Evolutionary conservation across 352 stramenopile genomes (phyloP).

Genomic region (Phytopythium chamaehyphon): DNA sequence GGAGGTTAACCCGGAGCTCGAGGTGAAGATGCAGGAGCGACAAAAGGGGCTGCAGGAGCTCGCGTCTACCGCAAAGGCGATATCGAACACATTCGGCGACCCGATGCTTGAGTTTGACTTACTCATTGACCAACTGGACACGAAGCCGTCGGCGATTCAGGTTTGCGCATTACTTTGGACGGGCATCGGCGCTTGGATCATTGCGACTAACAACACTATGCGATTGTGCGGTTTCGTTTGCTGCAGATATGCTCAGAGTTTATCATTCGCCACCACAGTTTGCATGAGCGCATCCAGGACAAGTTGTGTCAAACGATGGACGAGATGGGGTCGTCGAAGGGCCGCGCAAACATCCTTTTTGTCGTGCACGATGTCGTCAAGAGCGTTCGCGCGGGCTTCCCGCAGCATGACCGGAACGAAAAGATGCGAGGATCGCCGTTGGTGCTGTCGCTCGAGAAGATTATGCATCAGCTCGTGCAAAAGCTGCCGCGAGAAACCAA

Average conservation of each 20-base stretch:
- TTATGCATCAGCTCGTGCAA: conserved; percentile 59
- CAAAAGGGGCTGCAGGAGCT: conserved; percentile 83
- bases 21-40: conserved; percentile 69
- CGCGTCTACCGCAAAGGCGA: conserved; percentile 63
- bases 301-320: conserved; percentile 69
- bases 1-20: conserved; percentile 83
- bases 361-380: conserved; percentile 85
- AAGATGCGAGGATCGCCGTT: conserved; percentile 72
- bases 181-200: conserved; percentile 2
- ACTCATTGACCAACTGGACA: conserved; percentile 80
- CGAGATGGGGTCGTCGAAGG: conserved; percentile 57
- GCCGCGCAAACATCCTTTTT: conserved; percentile 73
- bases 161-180: conserved; percentile 22
- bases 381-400: conserved; percentile 57
- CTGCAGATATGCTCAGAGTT: conserved; percentile 77
- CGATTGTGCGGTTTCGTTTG: neutral
- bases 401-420: conserved; percentile 66
- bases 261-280: conserved; percentile 73
- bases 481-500: conserved; percentile 51
- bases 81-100: conserved; percentile 77
- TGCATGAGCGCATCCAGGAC: conserved; percentile 64
- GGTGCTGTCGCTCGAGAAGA: conserved; percentile 61
- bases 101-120: conserved; percentile 85
- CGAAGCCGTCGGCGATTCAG: conserved; percentile 81
- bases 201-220: neutral